phyloP scores from a whole-genome alignment of 2,329 filamentous ascomycete genomes.

The Claviceps africana region DNA sequence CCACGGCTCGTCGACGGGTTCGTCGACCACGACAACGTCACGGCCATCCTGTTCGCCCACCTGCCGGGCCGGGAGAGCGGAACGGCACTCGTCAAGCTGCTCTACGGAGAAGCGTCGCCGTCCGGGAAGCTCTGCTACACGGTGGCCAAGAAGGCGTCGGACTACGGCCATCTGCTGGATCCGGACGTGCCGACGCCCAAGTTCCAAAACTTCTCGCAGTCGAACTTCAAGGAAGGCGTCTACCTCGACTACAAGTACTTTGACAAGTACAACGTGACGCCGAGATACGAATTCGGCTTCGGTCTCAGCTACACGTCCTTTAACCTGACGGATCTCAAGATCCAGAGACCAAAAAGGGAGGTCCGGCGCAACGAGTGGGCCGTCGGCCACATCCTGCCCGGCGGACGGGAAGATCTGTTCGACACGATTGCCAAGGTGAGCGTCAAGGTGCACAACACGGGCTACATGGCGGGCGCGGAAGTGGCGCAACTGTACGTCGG shows the following conservation, averaged over 20 bases:
- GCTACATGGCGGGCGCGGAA: slow-evolving; percentile 28
- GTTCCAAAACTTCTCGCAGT: slow-evolving; percentile 37
- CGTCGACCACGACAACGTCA: slow-evolving; percentile 49
- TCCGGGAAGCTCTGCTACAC: slow-evolving; percentile 50
- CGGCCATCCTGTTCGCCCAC: slow-evolving; percentile 49
- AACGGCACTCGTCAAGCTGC: slow-evolving; percentile 35
- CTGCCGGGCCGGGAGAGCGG: slow-evolving; percentile 52
- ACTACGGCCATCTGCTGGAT: slow-evolving; percentile 35
- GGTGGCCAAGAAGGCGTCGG: slow-evolving; percentile 38
- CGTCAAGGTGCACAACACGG: slow-evolving; percentile 28
- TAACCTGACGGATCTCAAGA: slow-evolving; percentile 27
- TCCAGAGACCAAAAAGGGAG: slow-evolving; percentile 14
- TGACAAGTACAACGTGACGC: slow-evolving; percentile 31
- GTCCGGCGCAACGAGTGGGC: slow-evolving; percentile 22
- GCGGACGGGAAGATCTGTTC: slow-evolving; percentile 34
- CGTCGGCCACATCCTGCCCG: slow-evolving; percentile 24
- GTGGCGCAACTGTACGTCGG: slow-evolving; percentile 35
- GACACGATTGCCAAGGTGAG: slow-evolving; percentile 27
- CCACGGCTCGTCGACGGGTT: slow-evolving; percentile 45
- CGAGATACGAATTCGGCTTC: slow-evolving; percentile 42
- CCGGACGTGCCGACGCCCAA: slow-evolving; percentile 31
- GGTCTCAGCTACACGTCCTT: slow-evolving; percentile 44
- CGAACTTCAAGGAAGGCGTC: slow-evolving; percentile 36
- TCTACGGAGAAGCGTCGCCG: slow-evolving; percentile 43
- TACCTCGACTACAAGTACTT: slow-evolving; percentile 43